These are phyloP conservation scores for Saitozyma sp. DNA, from an alignment of 768 basidiomycete genomes.

Conservation along the genomic window DNA sequence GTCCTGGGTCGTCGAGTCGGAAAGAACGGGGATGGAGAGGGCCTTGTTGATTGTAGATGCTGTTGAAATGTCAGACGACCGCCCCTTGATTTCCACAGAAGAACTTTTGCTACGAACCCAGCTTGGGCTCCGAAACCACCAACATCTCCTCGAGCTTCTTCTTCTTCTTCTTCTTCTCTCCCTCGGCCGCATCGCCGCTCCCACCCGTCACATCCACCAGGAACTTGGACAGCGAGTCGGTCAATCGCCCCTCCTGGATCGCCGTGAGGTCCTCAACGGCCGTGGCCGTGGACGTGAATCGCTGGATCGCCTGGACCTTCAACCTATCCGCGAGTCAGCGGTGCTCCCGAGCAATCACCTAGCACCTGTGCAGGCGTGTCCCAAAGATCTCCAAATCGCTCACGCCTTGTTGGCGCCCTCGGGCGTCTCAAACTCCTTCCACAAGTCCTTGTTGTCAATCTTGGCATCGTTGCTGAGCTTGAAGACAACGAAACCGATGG, in stretches of 20 bases:
- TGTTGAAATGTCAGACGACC: constrained; percentile 41
- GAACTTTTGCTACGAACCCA: constrained; percentile 62
- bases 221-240: constrained; percentile 91
- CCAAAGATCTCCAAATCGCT: constrained; percentile 41
- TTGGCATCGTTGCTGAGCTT: constrained; percentile 88
- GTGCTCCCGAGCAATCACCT: not conserved
- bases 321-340: constrained; percentile 59
- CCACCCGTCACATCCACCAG: constrained; percentile 55
- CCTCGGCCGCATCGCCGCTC: constrained; percentile 62
- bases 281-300: constrained; percentile 91
- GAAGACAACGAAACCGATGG: constrained; percentile 86
- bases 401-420: constrained; percentile 90
- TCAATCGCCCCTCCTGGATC: constrained; percentile 86
- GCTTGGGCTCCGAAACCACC: constrained; percentile 82
- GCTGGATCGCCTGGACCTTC: constrained; percentile 91
- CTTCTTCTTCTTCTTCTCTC: constrained; percentile 68
- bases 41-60: constrained; percentile 89
- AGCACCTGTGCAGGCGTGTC: no score
- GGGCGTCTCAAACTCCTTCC: constrained; percentile 89
- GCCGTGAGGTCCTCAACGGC: constrained; percentile 97
- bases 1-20: constrained; percentile 65
- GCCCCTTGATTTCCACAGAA: not conserved
- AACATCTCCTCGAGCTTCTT: constrained; percentile 70
- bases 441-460: constrained; percentile 78
- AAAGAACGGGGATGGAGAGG: constrained; percentile 80